phyloP scores from a whole-genome alignment of 495 filamentous ascomycete species.

The Penicillium atrosanguineum region DNA sequence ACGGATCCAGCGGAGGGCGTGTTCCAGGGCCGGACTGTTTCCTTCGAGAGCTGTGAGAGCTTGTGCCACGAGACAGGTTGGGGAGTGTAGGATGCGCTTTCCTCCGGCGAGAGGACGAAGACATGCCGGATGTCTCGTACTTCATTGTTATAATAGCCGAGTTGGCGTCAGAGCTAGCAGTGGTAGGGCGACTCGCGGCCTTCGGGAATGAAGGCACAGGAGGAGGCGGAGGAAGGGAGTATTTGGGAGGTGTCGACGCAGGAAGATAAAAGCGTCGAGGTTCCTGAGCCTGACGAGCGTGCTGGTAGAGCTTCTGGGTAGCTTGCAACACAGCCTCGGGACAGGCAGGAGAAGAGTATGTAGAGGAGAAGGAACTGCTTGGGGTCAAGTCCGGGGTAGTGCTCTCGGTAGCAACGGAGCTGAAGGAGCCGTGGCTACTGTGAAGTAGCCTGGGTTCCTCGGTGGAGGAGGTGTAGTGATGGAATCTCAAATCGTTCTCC shows the following conservation, averaged over 20 bases:
- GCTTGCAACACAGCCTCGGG: conserved; percentile 31
- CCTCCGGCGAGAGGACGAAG: conserved; percentile 27
- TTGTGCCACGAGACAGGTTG: conserved; percentile 21
- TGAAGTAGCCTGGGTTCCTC: conserved; percentile 26
- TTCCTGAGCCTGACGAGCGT: conserved; percentile 18
- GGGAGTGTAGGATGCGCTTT: conserved; percentile 40
- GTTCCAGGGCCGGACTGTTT: conserved; percentile 31
- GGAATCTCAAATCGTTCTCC: conserved; percentile 34
- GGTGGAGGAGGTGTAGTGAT: conserved; percentile 25
- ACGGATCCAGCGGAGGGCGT: conserved; percentile 37
- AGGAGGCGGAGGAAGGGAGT: conserved; percentile 32
- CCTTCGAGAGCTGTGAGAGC: conserved; percentile 18
- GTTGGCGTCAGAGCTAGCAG: conserved; percentile 18
- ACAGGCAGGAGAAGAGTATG: conserved; percentile 33
- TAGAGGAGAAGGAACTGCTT: conserved; percentile 47
- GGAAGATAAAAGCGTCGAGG: conserved; percentile 27
- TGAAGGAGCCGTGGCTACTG: conserved; percentile 38
- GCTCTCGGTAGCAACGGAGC: conserved; percentile 35
- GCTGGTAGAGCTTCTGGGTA: conserved; percentile 31
- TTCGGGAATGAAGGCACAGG: conserved; percentile 25
- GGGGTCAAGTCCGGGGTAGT: conserved; percentile 43
- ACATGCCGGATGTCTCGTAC: conserved; percentile 24
- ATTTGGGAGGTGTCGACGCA: conserved; percentile 32
- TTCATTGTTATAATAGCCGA: conserved; percentile 37
- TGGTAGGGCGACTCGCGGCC: conserved; percentile 21